Base-by-base conservation (phyloP, 2,329 filamentous ascomycete genomes). In the Graphilbum ipis-grandicollis region DNA sequence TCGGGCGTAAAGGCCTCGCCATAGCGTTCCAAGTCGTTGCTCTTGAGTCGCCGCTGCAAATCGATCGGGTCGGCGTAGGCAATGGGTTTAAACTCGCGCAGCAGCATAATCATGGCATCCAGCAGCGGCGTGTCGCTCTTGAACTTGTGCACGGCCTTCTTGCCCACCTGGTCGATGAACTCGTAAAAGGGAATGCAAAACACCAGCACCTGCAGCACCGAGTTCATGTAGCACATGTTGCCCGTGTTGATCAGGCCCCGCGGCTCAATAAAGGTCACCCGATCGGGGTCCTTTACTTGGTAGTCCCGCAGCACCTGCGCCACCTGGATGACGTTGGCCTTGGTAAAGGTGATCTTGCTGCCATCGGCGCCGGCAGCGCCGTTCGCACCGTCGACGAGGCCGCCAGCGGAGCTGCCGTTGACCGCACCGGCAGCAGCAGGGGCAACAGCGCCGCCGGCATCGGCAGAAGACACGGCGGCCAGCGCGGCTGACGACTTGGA, bases 201-300 rank as follows among this genome's bases (percentile, higher is more conserved):
- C 46, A 94, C 71, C 50, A 98, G 71, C 52, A 92, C 81, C 78
- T 98, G 90, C 46, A 98, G 69, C 55, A 28, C 88, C 44, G 90
- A 94, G 63, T 96, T 98, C 90, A 98, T 96, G 60, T 98, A 98
- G 59, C 90, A 98, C 82, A 96, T 92, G 53, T 98, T 96, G 35
- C 90, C 90, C 30, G 88, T 92, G 58, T 98, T 98, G 47, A 93
- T 81, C 51, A 98, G 69, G 34, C 90, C 90, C 46, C 88, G 74
- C 35, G 90, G 90, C 58, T 96, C 84, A 35, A 98, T 67, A 51
- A 94, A 94, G 15, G 79, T 66, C 46, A 88, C 63, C 48, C 79
- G 82, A 23, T 70, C 61, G 28, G 67, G 66, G 28, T 65, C 63
- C 39, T 72, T 68, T 19, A 85, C 74, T 37, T 69, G 71, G 54